Conservation (phyloP, 2,329 filamentous ascomycete genomes). For the Penicillium psychrosexuale region DNA sequence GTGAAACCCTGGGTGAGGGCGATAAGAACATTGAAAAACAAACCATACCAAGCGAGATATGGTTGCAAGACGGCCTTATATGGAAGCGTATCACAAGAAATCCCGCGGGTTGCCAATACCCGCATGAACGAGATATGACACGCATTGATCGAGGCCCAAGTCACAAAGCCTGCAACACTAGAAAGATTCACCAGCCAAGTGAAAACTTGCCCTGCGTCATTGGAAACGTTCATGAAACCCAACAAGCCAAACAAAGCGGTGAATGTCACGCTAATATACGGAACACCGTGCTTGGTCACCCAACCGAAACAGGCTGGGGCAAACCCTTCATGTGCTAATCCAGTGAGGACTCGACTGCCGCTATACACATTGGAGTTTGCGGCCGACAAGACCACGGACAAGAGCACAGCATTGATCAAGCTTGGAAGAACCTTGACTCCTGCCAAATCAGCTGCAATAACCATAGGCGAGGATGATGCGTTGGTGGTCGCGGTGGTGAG, state of each 20-base stretch:
- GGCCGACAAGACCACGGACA: constrained; percentile 42
- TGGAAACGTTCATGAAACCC: constrained; percentile 66
- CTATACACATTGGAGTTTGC: constrained; percentile 43
- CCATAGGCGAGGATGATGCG: constrained; percentile 39
- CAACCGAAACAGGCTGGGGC: constrained; percentile 43
- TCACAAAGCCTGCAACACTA: constrained; percentile 36
- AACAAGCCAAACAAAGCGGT: constrained; percentile 58
- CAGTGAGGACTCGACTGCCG: constrained; percentile 65
- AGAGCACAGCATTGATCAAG: constrained; percentile 40
- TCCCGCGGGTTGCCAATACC: constrained; percentile 53
- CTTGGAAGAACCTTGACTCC: constrained; percentile 37
- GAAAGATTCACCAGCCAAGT: constrained; percentile 36
- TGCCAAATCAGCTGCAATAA: constrained; percentile 40
- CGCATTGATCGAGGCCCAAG: constrained; percentile 39
- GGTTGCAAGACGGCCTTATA: constrained; percentile 62
- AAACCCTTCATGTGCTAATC: constrained; percentile 52
- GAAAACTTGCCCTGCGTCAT: constrained; percentile 59
- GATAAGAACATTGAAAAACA: constrained; percentile 63
- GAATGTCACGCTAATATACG: constrained; percentile 42
- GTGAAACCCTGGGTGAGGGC: constrained; percentile 67
- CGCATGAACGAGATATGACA: constrained; percentile 65
- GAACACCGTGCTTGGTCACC: constrained; percentile 42
- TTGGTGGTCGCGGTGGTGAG: constrained; percentile 35
- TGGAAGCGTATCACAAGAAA: constrained; percentile 57
- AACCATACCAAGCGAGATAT: constrained; percentile 61